Conservation (phyloP, 148 eudicot species). For the Rhododendron molle region DNA sequence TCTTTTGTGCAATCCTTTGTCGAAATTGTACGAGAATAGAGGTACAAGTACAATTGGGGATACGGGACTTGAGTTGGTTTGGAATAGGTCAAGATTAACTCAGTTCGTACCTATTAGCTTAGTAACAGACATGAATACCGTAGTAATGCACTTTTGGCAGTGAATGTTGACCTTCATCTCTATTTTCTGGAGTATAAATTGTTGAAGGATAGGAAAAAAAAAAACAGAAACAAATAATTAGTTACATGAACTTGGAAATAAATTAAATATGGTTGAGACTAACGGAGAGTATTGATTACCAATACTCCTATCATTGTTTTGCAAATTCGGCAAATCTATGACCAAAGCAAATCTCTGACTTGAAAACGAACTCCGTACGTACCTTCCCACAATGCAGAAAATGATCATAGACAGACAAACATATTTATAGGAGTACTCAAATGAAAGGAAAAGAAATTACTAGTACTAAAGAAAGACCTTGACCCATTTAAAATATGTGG, state of each 20-base stretch:
- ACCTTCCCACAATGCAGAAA: background rate
- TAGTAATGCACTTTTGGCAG: slow-evolving; percentile 16
- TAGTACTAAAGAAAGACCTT: background rate
- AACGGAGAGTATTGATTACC: background rate
- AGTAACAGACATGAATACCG: slow-evolving; percentile 15
- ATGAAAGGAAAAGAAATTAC: background rate
- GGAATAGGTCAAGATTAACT: background rate
- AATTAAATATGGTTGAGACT: background rate
- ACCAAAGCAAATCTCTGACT: background rate
- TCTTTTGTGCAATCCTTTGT: no score
- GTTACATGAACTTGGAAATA: background rate
- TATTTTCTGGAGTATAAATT: slow-evolving; percentile 14
- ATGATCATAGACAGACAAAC: background rate
- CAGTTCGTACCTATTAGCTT: slow-evolving; percentile 22
- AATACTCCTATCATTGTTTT: background rate
- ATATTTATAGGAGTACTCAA: background rate
- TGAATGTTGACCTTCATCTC: slow-evolving; percentile 24
- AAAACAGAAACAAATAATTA: background rate
- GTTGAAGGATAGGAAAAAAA: no score
- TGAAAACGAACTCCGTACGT: background rate
- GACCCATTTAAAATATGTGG: background rate
- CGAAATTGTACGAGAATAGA: no score
- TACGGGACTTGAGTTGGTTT: background rate
- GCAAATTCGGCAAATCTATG: background rate
- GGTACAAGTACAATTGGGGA: background rate